phyloP scores from a whole-genome alignment of 768 basidiomycete species.

The Sporobolomyces roseus region DNA sequence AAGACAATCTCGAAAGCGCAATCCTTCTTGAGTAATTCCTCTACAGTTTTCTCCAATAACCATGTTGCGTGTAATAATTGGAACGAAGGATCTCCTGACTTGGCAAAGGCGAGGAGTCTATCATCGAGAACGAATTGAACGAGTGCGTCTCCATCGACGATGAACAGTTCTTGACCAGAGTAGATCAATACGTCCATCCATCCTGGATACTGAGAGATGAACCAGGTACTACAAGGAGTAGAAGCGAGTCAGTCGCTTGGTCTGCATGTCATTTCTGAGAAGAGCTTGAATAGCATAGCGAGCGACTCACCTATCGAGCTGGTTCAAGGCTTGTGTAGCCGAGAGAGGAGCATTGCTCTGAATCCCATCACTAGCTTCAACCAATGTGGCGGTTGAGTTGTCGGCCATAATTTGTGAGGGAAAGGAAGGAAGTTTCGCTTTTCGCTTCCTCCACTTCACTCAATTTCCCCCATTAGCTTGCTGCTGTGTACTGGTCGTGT shows the following conservation, averaged over 20 bases:
- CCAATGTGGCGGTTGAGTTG: background rate
- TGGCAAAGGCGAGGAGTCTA: conserved; percentile 60
- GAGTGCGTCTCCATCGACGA: conserved; percentile 68
- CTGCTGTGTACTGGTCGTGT: too few relatives aligned
- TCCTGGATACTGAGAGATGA: conserved; percentile 43
- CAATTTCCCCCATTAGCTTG: too few relatives aligned
- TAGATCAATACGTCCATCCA: conserved; percentile 73
- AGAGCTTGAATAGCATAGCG: background rate
- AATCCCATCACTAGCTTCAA: background rate
- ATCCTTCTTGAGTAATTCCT: conserved; percentile 55
- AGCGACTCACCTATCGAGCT: conserved; percentile 30
- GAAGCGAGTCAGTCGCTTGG: background rate
- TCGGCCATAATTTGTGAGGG: background rate
- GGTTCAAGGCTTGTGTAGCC: conserved; percentile 14
- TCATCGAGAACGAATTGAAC: conserved; percentile 61
- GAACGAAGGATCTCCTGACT: conserved; percentile 55
- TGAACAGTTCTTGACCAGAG: conserved; percentile 63
- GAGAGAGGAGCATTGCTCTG: conserved; percentile 13
- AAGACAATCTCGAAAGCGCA: conserved; percentile 65
- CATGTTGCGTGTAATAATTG: conserved; percentile 64
- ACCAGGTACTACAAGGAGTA: conserved; percentile 7
- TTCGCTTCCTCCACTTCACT: too few relatives aligned
- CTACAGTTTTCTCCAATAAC: conserved; percentile 56
- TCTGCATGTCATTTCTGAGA: background rate
- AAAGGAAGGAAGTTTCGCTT: background rate